Conservation (phyloP, 768 basidiomycete genomes). For the Termitomyces sp. region DNA sequence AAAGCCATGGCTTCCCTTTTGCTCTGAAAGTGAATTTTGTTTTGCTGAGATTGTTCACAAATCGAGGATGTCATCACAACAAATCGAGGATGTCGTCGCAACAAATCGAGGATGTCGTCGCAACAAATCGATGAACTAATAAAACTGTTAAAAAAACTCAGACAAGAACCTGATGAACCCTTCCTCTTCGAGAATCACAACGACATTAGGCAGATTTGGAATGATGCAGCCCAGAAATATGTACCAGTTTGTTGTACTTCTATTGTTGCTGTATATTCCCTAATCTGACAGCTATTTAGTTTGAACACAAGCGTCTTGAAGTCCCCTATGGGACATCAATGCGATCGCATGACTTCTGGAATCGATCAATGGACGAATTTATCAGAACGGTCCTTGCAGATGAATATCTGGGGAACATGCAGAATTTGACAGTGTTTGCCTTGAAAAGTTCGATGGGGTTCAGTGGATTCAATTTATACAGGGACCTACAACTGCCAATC, state of each 20-base stretch:
- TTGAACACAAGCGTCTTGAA: neutral
- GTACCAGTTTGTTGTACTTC: neutral
- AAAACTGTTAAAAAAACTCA: constrained; percentile 16
- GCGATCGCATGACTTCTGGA: constrained; percentile 15
- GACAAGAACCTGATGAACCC: constrained; percentile 1
- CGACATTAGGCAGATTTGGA: constrained; percentile 24
- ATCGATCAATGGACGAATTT: constrained; percentile 30
- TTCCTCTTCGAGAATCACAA: constrained; percentile 20
- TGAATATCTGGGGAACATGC: constrained; percentile 22
- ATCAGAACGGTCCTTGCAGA: constrained; percentile 24
- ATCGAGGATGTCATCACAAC: constrained; percentile 18
- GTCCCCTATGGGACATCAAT: no score
- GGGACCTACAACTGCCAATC: neutral
- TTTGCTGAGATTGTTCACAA: constrained; percentile 26
- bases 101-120: constrained; percentile 21
- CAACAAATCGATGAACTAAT: constrained; percentile 19
- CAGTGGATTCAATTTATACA: neutral
- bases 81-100: constrained; percentile 21
- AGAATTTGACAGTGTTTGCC: constrained; percentile 28
- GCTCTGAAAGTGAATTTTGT: constrained; percentile 26
- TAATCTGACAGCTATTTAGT: neutral
- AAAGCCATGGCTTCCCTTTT: constrained; percentile 31
- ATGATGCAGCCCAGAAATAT: constrained; percentile 10
- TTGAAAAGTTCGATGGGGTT: neutral
- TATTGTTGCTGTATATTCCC: no score